Evolutionary conservation across 768 basidiomycete genomes (phyloP).

Genomic region (Auriscalpium vulgare): DNA sequence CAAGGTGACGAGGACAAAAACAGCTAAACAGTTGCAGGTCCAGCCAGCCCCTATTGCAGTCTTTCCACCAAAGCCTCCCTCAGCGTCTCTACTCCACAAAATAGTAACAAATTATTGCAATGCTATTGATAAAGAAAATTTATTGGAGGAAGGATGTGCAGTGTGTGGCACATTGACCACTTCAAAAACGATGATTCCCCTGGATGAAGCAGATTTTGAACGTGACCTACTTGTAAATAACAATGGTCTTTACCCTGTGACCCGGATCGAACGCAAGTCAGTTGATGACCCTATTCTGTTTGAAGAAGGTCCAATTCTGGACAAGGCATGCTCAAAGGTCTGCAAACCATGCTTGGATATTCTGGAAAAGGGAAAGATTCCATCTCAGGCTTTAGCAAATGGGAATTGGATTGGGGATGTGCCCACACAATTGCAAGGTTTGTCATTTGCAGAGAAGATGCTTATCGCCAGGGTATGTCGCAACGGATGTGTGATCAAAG

Average conservation of each 20-base stretch:
- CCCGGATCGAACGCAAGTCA: background rate
- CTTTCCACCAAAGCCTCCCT: background rate
- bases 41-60: too few species aligned
- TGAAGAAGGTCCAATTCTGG: background rate
- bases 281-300: background rate
- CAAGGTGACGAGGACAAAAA: too few species aligned
- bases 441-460: slow-evolving; percentile 26
- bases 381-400: slow-evolving; percentile 24
- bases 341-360: background rate
- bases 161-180: background rate
- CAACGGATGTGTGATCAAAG: slow-evolving; percentile 25
- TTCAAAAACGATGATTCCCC: background rate
- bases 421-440: slow-evolving; percentile 19
- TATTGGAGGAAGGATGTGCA: background rate
- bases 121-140: background rate
- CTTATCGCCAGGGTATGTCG: slow-evolving; percentile 21
- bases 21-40: too few species aligned
- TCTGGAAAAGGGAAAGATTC: slow-evolving; percentile 10
- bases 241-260: background rate
- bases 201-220: background rate
- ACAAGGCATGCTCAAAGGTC: background rate
- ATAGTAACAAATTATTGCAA: background rate
- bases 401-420: slow-evolving; percentile 30
- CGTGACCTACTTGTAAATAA: background rate
- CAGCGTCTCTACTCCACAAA: background rate